A percentile compares a stretch with the other conserved stretches of the same genome.
phyloP scores from a whole-genome alignment of 768 basidiomycete genomes.

The Amanita fuliginea region DNA sequence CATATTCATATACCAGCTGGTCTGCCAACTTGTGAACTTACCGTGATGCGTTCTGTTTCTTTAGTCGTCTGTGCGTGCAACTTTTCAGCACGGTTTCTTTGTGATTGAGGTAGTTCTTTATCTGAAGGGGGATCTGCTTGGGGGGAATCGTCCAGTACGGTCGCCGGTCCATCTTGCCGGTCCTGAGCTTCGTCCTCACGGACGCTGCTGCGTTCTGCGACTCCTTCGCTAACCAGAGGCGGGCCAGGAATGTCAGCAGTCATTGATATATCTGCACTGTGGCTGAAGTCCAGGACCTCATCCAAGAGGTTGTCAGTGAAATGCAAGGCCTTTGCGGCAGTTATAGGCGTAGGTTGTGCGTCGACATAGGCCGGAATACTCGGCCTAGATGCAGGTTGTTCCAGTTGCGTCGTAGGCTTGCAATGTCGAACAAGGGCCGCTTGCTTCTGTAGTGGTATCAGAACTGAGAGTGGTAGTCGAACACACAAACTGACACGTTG shows the following conservation, averaged over 20 bases:
- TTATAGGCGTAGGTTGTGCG: not conserved
- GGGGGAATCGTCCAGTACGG: not conserved
- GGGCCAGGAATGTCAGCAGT: slow-evolving; percentile 17
- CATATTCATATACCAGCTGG: slow-evolving; percentile 1
- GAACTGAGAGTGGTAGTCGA: not conserved
- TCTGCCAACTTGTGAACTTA: slow-evolving; percentile 20
- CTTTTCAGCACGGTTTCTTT: no score
- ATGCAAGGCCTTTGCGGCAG: slow-evolving; percentile 24
- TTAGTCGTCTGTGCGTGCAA: slow-evolving; percentile 34
- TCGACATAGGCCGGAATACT: not conserved
- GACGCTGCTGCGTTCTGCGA: not conserved
- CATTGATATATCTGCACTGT: slow-evolving; percentile 39
- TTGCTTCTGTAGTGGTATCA: not conserved
- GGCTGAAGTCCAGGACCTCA: slow-evolving; percentile 48
- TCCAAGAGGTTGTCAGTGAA: slow-evolving; percentile 56
- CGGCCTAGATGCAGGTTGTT: not conserved
- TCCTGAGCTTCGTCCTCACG: not conserved
- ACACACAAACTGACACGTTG: slow-evolving; percentile 22
- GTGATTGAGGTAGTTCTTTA: no score
- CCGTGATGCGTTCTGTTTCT: slow-evolving; percentile 56
- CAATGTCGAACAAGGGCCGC: not conserved
- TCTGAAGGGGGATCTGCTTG: not conserved
- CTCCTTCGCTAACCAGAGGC: not conserved
- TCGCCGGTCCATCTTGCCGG: not conserved
- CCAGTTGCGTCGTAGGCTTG: not conserved